Evolutionary conservation across 768 basidiomycete genomes (phyloP), one percentile per base, ranked within the genome.

Genomic region (Mycena rosella): DNA sequence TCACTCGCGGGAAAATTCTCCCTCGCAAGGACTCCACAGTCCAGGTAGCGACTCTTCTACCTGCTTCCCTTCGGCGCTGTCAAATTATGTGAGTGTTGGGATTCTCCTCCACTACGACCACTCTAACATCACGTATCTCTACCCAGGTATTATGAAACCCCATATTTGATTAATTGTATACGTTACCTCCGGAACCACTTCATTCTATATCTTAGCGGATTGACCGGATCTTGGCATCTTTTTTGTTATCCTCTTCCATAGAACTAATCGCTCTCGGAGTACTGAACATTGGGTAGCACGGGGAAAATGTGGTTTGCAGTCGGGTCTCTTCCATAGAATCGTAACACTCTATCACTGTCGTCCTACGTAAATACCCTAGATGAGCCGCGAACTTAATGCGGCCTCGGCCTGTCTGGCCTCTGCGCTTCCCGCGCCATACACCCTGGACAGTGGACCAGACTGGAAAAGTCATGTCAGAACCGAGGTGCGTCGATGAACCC

Each of bases 301-400:
- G n/a, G n/a, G n/a, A 51, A 65, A 59, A 48, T 44, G 48, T n/a
- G n/a, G n/a, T n/a, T n/a, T n/a, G n/a, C n/a, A n/a, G n/a, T n/a
- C n/a, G n/a, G n/a, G n/a, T n/a, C n/a, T 58, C 54, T 38, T 52
- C 44, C 63, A 27, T 64, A 64, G 63, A 52, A 57, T 48, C 7
- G 40, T 8, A 40, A 5, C 38, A 57, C 47, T n/a, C n/a, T n/a
- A n/a, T n/a, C n/a, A n/a, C n/a, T n/a, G n/a, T n/a, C n/a, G n/a
- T n/a, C n/a, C n/a, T n/a, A n/a, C n/a, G n/a, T n/a, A n/a, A n/a
- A n/a, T n/a, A n/a, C n/a, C 30, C 80, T 71, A 85, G 45, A 87
- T 83, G 72, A 86, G 82, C 73, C 83, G 86, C 18, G 85, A 86
- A 73, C 85, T 87, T 82, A 85, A 85, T 71, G 85, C 72, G 9